Base-by-base conservation (phyloP, 2,329 filamentous ascomycete genomes). In the Apiospora pterosperma region DNA sequence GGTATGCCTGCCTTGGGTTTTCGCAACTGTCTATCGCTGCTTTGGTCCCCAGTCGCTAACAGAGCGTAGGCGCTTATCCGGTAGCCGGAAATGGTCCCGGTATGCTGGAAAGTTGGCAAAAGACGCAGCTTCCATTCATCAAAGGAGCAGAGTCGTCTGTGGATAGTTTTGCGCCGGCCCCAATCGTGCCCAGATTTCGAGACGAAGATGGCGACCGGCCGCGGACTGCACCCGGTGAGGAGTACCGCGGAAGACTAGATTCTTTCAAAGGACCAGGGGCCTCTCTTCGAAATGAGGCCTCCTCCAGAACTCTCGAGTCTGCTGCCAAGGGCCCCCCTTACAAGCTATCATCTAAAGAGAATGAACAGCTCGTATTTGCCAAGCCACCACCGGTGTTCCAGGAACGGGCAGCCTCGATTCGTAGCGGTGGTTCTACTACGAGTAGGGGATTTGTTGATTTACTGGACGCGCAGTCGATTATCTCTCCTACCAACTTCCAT, bases 401-500 rank as follows among this genome's bases (percentile, higher is more conserved):
- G 36, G 64, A 69, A 5, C 74, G 76, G 2, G 72, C 71, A 41
- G 69, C 71, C 38, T 81, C 78, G 0, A 66, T 77, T 23, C 72
- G 73, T 36, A 78, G 76, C 65, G 70, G 71, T 16, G 65, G 69
- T 41, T 69, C 72, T 7, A 61, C 63, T 11, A 68, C 67, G 25
- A 62, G 70, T 19, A 74, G 65, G 55, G 71, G 74, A 4, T 78
- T 80, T 63, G 79, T 88, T 59, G 85, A 89, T 67, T 73, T 89
- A 0, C 77, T 89, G 2, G 87, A 89, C 67, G 86, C 86, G 0
- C 83, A 86, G 65, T 84, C 84, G 0, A 82, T 79, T 31, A 77
- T 88, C 42, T 81, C 74, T 34, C 80, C 81, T 0, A 75, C 78
- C 2, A 79, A 85, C 65, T 87, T 87, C 67, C 76, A 76, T 59